Evolutionary conservation across 371 early-diverging fungal genomes (phyloP), one percentile per base, ranked within the genome.

Genomic region (Chytridium lagenaria): DNA sequence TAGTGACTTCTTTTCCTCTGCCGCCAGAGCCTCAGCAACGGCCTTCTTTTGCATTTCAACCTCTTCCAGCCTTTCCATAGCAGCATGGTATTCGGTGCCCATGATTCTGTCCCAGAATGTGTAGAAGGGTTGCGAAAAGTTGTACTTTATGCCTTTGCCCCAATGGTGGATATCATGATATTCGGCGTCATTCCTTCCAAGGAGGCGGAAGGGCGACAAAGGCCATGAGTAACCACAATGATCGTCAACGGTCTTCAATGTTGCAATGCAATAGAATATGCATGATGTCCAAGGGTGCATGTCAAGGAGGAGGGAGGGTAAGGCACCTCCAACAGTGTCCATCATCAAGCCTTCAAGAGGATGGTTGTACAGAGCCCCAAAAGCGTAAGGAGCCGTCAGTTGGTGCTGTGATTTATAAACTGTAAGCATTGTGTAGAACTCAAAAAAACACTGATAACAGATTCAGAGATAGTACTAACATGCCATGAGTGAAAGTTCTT

Each of bases 181-280:
- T 73, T 78, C 86, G 1, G 90, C 90, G 72, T 92, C 92, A 77
- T 93, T 93, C 34, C 83, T 77, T 79, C 91, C 91, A 23, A 80
- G 69, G 33, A 72, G 38, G 31, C 72, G 70, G 26, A 77, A 80
- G 28, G 93, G 92, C 72, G 90, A 87, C 86, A 89, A 92, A n/a
- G 93, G 91, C 74, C 92, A 83, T n/a, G 86, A 83, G 80, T 92
- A 93, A 31, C 93, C 93, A 76, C 92, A 90, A 81, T 93, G 93
- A 73, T 93, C 93, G 67, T 92, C 92, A 0, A 92, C 90, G 81
- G 93, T 93, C 80, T 93, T 93, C 61, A 93, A 74, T 40, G 92
- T 92, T 0, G 92, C 89, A 77, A 93, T 86, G 22, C 87, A 84
- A 79, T 90, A 93, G 77, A 93, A 92, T 30, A 87, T 57, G 63